Conservation (phyloP, 2,329 filamentous ascomycete species). For the Sporothrix phasma region DNA sequence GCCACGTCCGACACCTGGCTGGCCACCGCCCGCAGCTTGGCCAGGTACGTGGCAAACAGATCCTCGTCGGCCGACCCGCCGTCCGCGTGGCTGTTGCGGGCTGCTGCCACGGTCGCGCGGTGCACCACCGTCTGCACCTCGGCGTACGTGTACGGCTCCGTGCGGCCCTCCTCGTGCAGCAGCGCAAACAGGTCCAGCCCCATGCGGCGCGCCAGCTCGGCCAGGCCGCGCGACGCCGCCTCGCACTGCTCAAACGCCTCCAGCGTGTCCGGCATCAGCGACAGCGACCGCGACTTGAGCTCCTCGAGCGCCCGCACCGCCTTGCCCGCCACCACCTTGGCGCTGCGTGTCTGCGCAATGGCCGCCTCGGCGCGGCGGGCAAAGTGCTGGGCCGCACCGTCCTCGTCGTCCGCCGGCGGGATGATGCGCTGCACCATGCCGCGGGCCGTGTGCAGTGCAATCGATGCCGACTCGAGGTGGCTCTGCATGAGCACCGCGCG, state of each 20-base stretch:
- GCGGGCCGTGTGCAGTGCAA: conserved; percentile 53
- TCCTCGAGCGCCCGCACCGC: conserved; percentile 68
- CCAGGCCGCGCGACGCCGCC: conserved; percentile 52
- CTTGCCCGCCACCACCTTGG: conserved; percentile 76
- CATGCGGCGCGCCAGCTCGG: conserved; percentile 54
- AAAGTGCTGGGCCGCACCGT: conserved; percentile 58
- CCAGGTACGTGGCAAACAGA: conserved; percentile 57
- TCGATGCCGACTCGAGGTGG: conserved; percentile 68
- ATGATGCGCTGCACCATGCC: conserved; percentile 58
- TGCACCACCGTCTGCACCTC: conserved; percentile 59
- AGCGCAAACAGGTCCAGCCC: conserved; percentile 57
- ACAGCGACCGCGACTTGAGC: conserved; percentile 63
- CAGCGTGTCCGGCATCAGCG: conserved; percentile 56
- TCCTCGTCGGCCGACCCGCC: conserved; percentile 46
- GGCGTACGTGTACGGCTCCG: conserved; percentile 53
- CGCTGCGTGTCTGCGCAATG: conserved; percentile 65
- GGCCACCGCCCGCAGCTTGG: conserved; percentile 55
- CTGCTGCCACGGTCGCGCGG: conserved; percentile 33
- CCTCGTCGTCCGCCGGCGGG: conserved; percentile 47
- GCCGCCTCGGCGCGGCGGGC: conserved; percentile 60
- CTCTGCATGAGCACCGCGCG: conserved; percentile 65
- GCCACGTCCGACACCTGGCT: conserved; percentile 60
- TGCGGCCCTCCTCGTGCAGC: conserved; percentile 61
- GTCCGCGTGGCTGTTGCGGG: conserved; percentile 12
- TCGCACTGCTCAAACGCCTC: conserved; percentile 64